Evolutionary conservation across 305 asterid species (phyloP).

Genomic region (Plantago coronopus): DNA sequence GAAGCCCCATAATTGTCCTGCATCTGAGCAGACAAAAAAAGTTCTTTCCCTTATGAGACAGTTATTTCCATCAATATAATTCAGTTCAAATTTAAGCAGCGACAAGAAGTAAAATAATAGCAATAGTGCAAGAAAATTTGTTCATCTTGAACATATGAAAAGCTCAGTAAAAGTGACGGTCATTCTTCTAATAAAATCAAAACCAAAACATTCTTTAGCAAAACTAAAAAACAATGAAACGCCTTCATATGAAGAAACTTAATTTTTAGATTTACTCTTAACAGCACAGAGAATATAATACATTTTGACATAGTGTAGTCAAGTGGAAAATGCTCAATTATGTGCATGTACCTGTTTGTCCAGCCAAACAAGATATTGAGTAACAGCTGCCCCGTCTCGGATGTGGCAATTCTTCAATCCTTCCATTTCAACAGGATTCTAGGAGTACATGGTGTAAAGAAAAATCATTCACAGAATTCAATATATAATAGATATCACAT

Average conservation of each 20-base stretch:
- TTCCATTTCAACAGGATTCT: conserved; percentile 90
- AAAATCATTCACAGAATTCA: conserved; percentile 20
- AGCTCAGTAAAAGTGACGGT: no score
- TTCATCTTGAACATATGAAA: no score
- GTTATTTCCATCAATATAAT: no score
- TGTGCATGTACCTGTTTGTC: conserved; percentile 63
- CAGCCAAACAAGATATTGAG: conserved; percentile 87
- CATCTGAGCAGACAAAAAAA: conserved; percentile 52
- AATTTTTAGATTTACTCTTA: not conserved
- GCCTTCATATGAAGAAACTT: not conserved
- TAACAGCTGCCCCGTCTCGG: conserved; percentile 97
- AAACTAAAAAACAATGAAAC: no score
- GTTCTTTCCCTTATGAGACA: conserved; percentile 1
- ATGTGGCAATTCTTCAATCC: conserved; percentile 92
- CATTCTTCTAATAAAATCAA: not conserved
- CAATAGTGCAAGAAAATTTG: no score
- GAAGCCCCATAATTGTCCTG: conserved; percentile 86
- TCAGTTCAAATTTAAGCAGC: conserved; percentile 11
- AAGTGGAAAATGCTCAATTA: conserved; percentile 4
- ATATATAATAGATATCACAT: conserved; percentile 7
- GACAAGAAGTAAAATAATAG: no score
- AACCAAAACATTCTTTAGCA: no score
- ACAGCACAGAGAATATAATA: conserved; percentile 12
- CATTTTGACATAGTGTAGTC: conserved; percentile 8
- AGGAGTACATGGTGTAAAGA: conserved; percentile 23